Evolutionary conservation across 106 monocot genomes (phyloP), one percentile per base, ranked within the genome.

Genomic region (Dendrobium nobile): DNA sequence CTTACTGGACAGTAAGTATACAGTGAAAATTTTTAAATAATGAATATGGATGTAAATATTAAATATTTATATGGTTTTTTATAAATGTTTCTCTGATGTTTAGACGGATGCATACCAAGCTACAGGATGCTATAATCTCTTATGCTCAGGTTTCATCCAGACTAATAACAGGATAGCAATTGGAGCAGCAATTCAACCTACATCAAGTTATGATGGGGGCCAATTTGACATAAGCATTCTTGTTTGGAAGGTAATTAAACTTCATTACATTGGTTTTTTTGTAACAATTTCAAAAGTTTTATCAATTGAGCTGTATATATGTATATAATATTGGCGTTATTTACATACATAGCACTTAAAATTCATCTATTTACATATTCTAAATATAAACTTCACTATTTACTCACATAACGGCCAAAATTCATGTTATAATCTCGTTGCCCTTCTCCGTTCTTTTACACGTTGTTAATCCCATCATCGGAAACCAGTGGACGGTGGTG

Each of bases 1-100:
- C 94, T 17, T 98, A 98, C 40, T 98, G 97, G 97, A 98, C 97
- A 3, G 96, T 96, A 82, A 88, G 88, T 73, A 51, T 9, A 8
- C 15, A 37, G 13, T 28, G 1, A 37, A 4, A 70, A 28, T 33
- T 33, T 33, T 70, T 22, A 70, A 31, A 33, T 13, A 13, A 4
- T 37, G 10, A 37, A 70, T 70, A 26, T 8, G 22, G 24, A n/a
- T 24, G 26, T 13, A 70, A 70, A 70, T 70, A 37, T 70, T 10
- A 19, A 13, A 65, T 22, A 37, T 37, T 70, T 3, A 70, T 70
- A 37, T 70, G 13, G 37, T 44, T 20, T 41, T 17, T 41, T n/a
- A 42, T 44, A 7, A n/a, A 43, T 41, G 17, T 73, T 73, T 40
- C 37, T 28, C 0, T 28, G 67, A 26, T 28, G 72, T 72, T 72